Evolutionary conservation across 441 rosid genomes (phyloP).

Genomic region (Capsella rubella): DNA sequence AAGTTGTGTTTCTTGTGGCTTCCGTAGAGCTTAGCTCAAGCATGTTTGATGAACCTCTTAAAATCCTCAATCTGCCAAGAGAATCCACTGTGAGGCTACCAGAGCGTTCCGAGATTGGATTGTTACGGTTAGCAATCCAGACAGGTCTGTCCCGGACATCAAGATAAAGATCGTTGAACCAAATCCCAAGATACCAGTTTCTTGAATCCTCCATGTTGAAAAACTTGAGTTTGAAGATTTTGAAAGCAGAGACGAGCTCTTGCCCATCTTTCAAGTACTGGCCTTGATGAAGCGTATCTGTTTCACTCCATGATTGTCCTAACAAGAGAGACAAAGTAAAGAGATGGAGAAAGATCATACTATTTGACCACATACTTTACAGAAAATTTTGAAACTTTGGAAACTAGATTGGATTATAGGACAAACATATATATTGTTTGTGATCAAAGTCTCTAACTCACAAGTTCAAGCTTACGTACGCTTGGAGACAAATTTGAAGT

Average conservation of each 20-base stretch:
- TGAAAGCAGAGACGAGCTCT: conserved; percentile 42
- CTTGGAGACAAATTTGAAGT: conserved; percentile 5
- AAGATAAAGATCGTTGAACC: conserved; percentile 37
- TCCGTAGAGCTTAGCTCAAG: conserved; percentile 36
- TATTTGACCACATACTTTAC: conserved; percentile 15
- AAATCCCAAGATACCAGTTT: conserved; percentile 39
- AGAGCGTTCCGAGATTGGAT: conserved; percentile 17
- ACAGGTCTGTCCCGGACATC: conserved; percentile 31
- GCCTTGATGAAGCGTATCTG: conserved; percentile 41
- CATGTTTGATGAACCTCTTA: conserved; percentile 24
- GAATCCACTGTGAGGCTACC: conserved; percentile 40
- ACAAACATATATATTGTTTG: background rate
- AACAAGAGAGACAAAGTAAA: conserved; percentile 26
- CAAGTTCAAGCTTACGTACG: conserved; percentile 34
- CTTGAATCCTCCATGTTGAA: conserved; percentile 27
- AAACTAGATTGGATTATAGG: background rate
- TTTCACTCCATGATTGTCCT: conserved; percentile 20
- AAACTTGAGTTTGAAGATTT: conserved; percentile 46
- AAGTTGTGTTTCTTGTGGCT: conserved; percentile 37
- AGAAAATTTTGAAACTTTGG: background rate
- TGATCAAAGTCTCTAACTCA: conserved; percentile 12
- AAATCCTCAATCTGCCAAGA: conserved; percentile 38
- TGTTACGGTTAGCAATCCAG: conserved; percentile 46
- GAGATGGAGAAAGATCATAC: background rate
- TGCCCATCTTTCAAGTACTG: conserved; percentile 34